Base-by-base conservation (phyloP, 192 early-diverging fungal species). In the Coemansia sp. region DNA sequence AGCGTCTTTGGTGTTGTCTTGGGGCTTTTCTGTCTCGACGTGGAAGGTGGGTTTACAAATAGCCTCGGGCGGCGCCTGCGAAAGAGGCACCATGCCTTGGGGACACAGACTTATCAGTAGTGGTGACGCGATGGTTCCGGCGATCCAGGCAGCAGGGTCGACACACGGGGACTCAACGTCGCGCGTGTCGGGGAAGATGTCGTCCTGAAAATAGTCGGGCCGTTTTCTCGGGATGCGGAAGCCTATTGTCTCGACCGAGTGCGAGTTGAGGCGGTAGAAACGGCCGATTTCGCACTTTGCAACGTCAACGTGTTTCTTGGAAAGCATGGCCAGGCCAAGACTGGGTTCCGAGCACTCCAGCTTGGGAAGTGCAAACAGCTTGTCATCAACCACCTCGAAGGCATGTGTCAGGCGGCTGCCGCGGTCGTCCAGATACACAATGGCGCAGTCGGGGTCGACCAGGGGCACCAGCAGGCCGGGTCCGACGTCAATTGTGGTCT, bases 121-220 rank as follows among this genome's bases (percentile, higher is more conserved):
- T 1, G 77, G 77, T 22, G 17, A 11, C 16, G 72, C 61, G 28
- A 25, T 22, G 12, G 62, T 45, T 3, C 77, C 77, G 36, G 16
- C 58, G 7, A 90, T 76, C 90, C 92, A 96, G 3, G 76, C 82
- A 0, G 48, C 63, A 1, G 86, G 77, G n/a, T 75, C 67, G 31
- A 89, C 56, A 0, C 75, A 55, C 0, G 91, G 64, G 2, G 75
- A 73, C 54, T 82, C 80, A 14, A 79, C 63, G 66, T 91, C 90
- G 1, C 66, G 56, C 0, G 92, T 93, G 30, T 75, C 84, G 0
- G 88, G 81, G 76, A 86, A 97, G 17, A 97, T 66, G 61, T 94
- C 93, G 71, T 97, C 94, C 71, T 97, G 94, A 72, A 97, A 97
- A 51, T 75, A 93, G 59, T 95, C 91, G n/a, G 86, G 87, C 73